A percentile compares a stretch with the other conserved stretches of the same genome.
Evolutionary conservation across 2,329 filamentous ascomycete genomes (phyloP).

Genomic region (Alternaria longipes): DNA sequence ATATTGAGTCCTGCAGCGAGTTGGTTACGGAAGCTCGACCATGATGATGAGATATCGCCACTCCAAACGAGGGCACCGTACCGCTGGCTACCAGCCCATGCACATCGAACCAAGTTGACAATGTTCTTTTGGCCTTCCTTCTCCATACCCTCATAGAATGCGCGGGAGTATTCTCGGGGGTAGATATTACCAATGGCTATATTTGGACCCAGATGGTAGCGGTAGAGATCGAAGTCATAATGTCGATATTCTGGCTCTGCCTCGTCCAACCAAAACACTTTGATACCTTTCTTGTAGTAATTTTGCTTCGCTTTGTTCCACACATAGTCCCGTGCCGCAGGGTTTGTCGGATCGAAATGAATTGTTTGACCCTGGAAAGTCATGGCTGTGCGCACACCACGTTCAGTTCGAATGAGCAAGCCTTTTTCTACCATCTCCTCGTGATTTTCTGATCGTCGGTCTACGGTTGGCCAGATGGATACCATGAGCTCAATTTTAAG

Average conservation of each 20-base stretch:
- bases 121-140: conserved; percentile 64
- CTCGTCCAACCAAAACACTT: conserved; percentile 74
- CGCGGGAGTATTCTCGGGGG: conserved; percentile 65
- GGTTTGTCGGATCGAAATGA: conserved; percentile 72
- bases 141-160: conserved; percentile 68
- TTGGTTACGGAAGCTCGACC: conserved; percentile 67
- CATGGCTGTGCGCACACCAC: conserved; percentile 67
- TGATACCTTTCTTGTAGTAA: conserved; percentile 70
- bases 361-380: conserved; percentile 67
- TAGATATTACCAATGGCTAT: conserved; percentile 67
- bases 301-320: conserved; percentile 68
- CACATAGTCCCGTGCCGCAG: conserved; percentile 65
- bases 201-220: conserved; percentile 66
- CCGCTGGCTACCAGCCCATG: conserved; percentile 68
- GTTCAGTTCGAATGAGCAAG: conserved; percentile 67
- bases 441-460: conserved; percentile 67
- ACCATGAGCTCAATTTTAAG: conserved; percentile 73
- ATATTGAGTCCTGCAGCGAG: conserved; percentile 71
- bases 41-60: conserved; percentile 72
- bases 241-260: conserved; percentile 72
- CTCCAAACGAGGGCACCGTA: conserved; percentile 73
- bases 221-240: conserved; percentile 74
- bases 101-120: conserved; percentile 67
- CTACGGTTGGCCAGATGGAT: conserved; percentile 74
- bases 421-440: conserved; percentile 69